phyloP scores from a whole-genome alignment of 2,329 filamentous ascomycete species.

The Talaromyces sp. region DNA sequence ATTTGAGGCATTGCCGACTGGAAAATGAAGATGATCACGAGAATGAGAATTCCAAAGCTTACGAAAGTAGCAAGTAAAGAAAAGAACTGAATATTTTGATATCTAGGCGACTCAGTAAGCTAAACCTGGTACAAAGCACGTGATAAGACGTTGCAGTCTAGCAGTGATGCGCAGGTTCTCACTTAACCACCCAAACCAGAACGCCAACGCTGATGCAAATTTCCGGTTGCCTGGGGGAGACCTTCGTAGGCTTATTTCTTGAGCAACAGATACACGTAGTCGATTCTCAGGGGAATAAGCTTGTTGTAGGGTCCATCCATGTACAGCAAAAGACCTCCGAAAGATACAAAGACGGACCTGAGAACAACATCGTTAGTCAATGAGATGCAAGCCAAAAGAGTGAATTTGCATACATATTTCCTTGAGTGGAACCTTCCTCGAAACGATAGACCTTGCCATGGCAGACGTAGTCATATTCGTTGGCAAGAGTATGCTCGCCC shows the following conservation, averaged over 20 bases:
- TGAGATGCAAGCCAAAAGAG: background rate
- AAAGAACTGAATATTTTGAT: background rate
- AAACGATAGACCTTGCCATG: slow-evolving; percentile 53
- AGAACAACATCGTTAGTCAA: slow-evolving; percentile 1
- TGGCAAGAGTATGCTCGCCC: slow-evolving; percentile 53
- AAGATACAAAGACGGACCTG: slow-evolving; percentile 91
- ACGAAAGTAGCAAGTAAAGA: background rate
- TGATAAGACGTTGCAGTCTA: background rate
- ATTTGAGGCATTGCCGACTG: background rate
- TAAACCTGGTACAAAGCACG: background rate
- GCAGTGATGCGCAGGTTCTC: background rate
- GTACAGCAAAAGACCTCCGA: slow-evolving; percentile 85
- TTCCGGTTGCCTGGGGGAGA: slow-evolving; percentile 23
- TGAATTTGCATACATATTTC: slow-evolving; percentile 69
- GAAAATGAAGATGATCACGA: background rate
- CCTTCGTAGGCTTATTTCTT: slow-evolving; percentile 64
- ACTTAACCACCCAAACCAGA: slow-evolving; percentile 18
- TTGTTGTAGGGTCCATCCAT: slow-evolving; percentile 95
- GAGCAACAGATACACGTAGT: slow-evolving; percentile 86
- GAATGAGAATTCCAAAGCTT: too few species aligned
- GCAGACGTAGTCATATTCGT: slow-evolving; percentile 52
- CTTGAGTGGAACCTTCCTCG: slow-evolving; percentile 58
- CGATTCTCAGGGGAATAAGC: slow-evolving; percentile 83
- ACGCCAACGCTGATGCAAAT: slow-evolving; percentile 42
- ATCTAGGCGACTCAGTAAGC: background rate